Conservation (phyloP, 2,329 filamentous ascomycete species). For the Alternaria longipes region DNA sequence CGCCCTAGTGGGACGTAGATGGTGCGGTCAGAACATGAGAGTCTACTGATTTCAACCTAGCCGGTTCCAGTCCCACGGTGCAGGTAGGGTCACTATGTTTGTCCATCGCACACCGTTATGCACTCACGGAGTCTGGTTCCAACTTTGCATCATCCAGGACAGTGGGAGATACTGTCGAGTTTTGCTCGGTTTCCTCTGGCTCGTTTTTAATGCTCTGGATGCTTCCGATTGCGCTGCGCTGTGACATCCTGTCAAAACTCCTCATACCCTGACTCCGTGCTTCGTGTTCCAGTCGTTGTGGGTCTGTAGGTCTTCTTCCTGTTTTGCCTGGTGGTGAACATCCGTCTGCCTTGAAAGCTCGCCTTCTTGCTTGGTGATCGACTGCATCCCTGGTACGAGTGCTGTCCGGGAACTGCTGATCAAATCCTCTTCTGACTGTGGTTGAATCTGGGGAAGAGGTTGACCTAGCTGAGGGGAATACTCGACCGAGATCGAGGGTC, state of each 20-base stretch:
- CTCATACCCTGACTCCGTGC: constrained; percentile 39
- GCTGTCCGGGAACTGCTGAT: constrained; percentile 48
- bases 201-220: constrained; percentile 48
- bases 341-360: constrained; percentile 39
- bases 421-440: constrained; percentile 45
- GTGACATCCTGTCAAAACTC: constrained; percentile 47
- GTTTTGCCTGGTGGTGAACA: constrained; percentile 41
- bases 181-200: constrained; percentile 37
- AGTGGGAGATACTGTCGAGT: constrained; percentile 29
- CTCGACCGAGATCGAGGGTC: constrained; percentile 45
- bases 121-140: too few species aligned
- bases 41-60: accelerated
- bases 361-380: constrained; percentile 43
- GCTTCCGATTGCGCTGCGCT: constrained; percentile 46
- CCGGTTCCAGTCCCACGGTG: too few species aligned
- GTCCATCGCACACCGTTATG: too few species aligned
- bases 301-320: constrained; percentile 38
- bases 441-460: constrained; percentile 44
- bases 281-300: constrained; percentile 34
- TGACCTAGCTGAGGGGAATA: constrained; percentile 48
- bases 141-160: too few species aligned
- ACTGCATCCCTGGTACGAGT: constrained; percentile 40
- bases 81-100: too few species aligned
- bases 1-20: too few species aligned
- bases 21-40: too few species aligned